Percentiles rank a stretch among this genome's conserved stretches.
Conservation (phyloP, 306 rosid species). For the Luffa aegyptiaca region DNA sequence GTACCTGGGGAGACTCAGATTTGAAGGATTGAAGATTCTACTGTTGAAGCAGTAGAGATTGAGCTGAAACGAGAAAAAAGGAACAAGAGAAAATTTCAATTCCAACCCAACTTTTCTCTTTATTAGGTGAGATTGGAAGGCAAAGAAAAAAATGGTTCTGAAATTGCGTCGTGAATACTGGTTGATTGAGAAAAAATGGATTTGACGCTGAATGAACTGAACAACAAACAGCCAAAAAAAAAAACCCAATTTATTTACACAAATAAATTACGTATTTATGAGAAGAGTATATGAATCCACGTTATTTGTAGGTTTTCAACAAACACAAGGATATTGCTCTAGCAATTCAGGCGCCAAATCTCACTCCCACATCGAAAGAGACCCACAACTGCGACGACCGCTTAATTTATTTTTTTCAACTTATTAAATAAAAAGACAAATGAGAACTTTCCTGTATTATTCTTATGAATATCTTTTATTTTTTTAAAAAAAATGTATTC, state of each 20-base stretch:
- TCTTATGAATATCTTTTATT: background rate
- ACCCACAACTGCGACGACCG: background rate
- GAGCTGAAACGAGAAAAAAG: background rate
- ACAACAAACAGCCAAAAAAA: background rate
- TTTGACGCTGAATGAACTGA: background rate
- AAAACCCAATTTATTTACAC: background rate
- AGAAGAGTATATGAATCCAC: background rate
- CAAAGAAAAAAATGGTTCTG: background rate
- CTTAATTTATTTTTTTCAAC: too few species aligned
- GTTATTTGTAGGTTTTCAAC: background rate
- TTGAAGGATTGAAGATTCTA: background rate
- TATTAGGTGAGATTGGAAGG: background rate
- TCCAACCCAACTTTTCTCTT: background rate
- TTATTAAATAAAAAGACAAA: background rate
- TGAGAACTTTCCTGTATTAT: background rate
- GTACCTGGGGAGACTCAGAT: conserved; percentile 3
- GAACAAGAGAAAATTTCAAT: background rate
- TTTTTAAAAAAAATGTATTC: background rate
- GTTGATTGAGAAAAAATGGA: background rate
- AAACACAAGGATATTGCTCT: conserved; percentile 1
- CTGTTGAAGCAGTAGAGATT: background rate
- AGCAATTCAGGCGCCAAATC: background rate
- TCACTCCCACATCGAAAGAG: conserved; percentile 2
- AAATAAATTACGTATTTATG: background rate
- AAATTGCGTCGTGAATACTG: background rate